These are phyloP conservation scores for Globisporangium middletonii DNA, from an alignment of 352 stramenopile genomes.

Conservation along the genomic window DNA sequence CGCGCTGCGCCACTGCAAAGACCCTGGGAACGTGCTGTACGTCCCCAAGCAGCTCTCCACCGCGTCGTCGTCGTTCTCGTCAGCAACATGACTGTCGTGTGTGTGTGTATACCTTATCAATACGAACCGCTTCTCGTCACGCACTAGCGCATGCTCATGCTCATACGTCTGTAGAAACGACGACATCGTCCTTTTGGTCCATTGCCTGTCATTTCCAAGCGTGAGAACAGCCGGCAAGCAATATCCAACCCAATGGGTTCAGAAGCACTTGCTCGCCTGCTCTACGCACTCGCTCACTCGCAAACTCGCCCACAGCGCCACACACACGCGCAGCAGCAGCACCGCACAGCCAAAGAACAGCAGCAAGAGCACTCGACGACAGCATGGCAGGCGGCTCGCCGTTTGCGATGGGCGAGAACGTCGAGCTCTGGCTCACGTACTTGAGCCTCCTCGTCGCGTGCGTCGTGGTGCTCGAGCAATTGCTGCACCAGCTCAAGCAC, in stretches of 20 bases:
- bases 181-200: no score
- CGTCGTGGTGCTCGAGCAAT: constrained; percentile 41
- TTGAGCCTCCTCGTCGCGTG: constrained; percentile 44
- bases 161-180: no score
- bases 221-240: no score
- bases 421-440: constrained; percentile 45
- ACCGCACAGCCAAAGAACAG: no score
- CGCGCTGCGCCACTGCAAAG: constrained; percentile 31
- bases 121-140: no score
- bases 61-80: constrained; percentile 8
- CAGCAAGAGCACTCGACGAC: background rate
- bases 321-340: no score
- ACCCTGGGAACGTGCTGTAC: constrained; percentile 31
- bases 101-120: background rate
- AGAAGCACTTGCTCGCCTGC: background rate
- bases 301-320: no score
- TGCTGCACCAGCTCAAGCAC: constrained; percentile 42
- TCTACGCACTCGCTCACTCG: no score
- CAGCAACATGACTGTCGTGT: background rate
- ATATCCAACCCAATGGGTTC: background rate
- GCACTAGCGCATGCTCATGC: no score
- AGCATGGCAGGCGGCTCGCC: constrained; percentile 22
- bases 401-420: constrained; percentile 46
- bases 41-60: constrained; percentile 7
- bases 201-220: no score